Percentiles rank a stretch among this genome's conserved stretches.
These are phyloP conservation scores for Colletotrichum incanum DNA, from an alignment of 2,329 filamentous ascomycete genomes.

Conservation along the genomic window DNA sequence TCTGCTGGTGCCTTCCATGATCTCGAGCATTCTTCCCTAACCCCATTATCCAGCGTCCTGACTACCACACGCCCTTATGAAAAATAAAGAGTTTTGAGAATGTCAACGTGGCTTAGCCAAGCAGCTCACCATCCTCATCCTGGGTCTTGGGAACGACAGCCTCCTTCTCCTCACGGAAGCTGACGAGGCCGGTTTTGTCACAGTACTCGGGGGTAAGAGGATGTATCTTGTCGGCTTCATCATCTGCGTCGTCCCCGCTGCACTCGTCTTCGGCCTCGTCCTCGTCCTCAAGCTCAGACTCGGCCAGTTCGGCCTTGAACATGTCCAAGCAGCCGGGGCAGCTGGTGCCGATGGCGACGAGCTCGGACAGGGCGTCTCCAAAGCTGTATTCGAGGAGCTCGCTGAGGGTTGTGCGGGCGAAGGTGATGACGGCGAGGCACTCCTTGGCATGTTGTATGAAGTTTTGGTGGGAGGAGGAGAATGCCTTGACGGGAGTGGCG, in stretches of 20 bases:
- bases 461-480: background rate
- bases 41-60: background rate
- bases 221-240: background rate
- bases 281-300: background rate
- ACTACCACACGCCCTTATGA: background rate
- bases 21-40: background rate
- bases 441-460: background rate
- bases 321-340: background rate
- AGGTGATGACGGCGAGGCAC: background rate
- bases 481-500: too few species aligned
- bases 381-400: background rate
- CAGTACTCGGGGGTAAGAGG: background rate
- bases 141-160: background rate
- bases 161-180: background rate
- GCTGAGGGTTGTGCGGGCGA: background rate
- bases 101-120: background rate
- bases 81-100: background rate
- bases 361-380: background rate
- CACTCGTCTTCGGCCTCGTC: background rate
- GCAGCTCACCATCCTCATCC: background rate
- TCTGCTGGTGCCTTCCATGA: background rate
- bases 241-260: background rate
- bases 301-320: background rate
- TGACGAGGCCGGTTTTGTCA: background rate
- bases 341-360: background rate